Base-by-base conservation (phyloP, 1,284 basidiomycete species). In the Calocybe gambosa region DNA sequence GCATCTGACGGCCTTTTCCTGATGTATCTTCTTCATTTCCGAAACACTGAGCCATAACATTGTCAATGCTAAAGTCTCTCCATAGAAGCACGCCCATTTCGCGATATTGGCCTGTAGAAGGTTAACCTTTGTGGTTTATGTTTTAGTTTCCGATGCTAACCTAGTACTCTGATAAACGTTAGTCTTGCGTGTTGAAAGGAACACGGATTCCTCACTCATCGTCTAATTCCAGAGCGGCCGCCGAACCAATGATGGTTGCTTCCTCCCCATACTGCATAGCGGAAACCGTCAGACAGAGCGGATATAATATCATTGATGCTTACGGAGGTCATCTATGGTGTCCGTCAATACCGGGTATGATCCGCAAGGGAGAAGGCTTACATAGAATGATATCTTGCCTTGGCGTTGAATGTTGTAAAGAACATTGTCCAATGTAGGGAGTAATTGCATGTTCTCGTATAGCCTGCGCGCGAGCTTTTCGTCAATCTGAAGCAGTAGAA, bases 321-420 rank as follows among this genome's bases (percentile, higher is more conserved):
- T 64, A 84, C 86, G 34, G 84, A 72, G 21, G 87, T 89, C 83
- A 89, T 88, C 85, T 88, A 51, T 0, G 47, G 29, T 28, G 52
- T 46, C 34, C 8, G 49, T 57, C 56, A 50, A 41, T 20, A 28
- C 21, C 50, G 43, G 37, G 42, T 31, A 42, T 46, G 40, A 28
- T 39, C 25, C 29, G 28, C 8, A 44, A 37, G 42, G 37, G 46
- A 46, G 18, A 7, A 3, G 3, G 71, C 82, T 59, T 59, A 92
- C 91, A 66, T 94, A 94, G 67, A 96, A 96, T 4, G 89, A 90
- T 57, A 94, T 93, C 60, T 93, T 90, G 21, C 93, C 93, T 65
- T 96, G 93, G 13, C 93, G 78, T 62, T 96, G 93, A 2, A 93
- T 82, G 58, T 93, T 94, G 68, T 93, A 91, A 16, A 96, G 73